These are phyloP conservation scores for Annulohypoxylon stygium DNA, from an alignment of 495 filamentous ascomycete species.

Conservation along the genomic window DNA sequence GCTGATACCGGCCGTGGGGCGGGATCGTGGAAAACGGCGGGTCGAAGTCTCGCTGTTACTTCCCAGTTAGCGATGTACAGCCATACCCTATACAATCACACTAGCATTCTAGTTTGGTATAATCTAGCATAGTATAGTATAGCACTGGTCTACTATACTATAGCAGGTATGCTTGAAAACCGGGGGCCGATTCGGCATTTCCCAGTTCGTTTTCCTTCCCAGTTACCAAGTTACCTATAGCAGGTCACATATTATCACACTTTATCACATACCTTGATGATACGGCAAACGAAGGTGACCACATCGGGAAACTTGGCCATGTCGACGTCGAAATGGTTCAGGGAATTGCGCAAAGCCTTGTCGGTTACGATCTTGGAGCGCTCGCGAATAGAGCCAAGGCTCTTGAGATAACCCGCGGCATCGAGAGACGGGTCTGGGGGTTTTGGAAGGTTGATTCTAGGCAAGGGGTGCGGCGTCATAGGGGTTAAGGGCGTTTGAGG, in stretches of 20 bases:
- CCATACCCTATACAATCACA: constrained; percentile 1
- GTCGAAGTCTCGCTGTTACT: constrained; percentile 82
- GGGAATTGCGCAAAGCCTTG: constrained; percentile 81
- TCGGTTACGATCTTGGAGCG: constrained; percentile 77
- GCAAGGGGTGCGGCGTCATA: constrained; percentile 52
- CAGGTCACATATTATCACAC: too few relatives aligned
- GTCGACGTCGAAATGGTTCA: constrained; percentile 94
- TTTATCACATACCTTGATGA: constrained; percentile 82
- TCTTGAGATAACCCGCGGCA: constrained; percentile 91
- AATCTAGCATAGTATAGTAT: too few relatives aligned
- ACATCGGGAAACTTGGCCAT: constrained; percentile 88
- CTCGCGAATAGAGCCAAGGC: constrained; percentile 89
- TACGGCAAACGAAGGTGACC: constrained; percentile 91
- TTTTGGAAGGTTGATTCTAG: constrained; percentile 78
- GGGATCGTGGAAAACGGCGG: constrained; percentile 88
- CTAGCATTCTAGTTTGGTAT: neutral
- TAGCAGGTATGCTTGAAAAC: constrained; percentile 1
- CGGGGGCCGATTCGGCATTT: constrained; percentile 10
- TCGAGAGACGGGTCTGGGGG: constrained; percentile 91
- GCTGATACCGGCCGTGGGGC: constrained; percentile 88
- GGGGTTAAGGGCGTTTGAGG: constrained; percentile 60
- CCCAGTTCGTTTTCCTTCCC: constrained; percentile 18
- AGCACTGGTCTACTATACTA: neutral
- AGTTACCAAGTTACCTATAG: too few relatives aligned
- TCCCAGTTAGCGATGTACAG: constrained; percentile 25